These are phyloP conservation scores for Metschnikowia gelsemii DNA, from an alignment of 805 yeast species.

Conservation along the genomic window DNA sequence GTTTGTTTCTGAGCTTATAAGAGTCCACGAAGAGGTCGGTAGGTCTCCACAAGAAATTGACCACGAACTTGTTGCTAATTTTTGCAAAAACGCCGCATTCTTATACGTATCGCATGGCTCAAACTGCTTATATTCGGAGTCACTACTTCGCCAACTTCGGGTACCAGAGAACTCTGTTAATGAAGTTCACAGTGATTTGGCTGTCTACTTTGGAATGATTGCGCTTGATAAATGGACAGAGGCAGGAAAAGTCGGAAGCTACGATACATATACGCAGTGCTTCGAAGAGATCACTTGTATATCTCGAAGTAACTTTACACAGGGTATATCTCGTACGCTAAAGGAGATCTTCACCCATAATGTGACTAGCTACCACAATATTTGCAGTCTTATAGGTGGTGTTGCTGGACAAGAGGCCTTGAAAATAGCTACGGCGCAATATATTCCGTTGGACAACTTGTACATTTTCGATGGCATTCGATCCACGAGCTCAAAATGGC, in stretches of 20 bases:
- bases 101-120: slow-evolving; percentile 53
- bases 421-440: slow-evolving; percentile 75
- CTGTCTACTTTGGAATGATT: slow-evolving; percentile 46
- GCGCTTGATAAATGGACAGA: slow-evolving; percentile 28
- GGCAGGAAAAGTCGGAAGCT: slow-evolving; percentile 24
- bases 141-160: slow-evolving; percentile 2
- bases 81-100: slow-evolving; percentile 61
- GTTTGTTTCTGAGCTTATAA: slow-evolving; percentile 37
- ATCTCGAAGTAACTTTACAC: slow-evolving; percentile 21
- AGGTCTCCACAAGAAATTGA: slow-evolving; percentile 30
- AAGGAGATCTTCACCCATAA: slow-evolving; percentile 39
- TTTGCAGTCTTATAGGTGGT: slow-evolving; percentile 76
- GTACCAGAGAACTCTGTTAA: not conserved
- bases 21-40: slow-evolving; percentile 28
- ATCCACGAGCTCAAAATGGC: slow-evolving; percentile 47
- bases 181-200: slow-evolving; percentile 17
- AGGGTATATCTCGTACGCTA: slow-evolving; percentile 21
- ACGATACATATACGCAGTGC: slow-evolving; percentile 20
- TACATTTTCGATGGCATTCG: slow-evolving; percentile 71
- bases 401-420: slow-evolving; percentile 81
- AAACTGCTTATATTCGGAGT: slow-evolving; percentile 11
- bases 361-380: slow-evolving; percentile 52
- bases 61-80: slow-evolving; percentile 40
- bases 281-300: slow-evolving; percentile 22
- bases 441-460: slow-evolving; percentile 71